These are phyloP conservation scores for Sporothrix globosa DNA, from an alignment of 2,329 filamentous ascomycete species.

Conservation along the genomic window DNA sequence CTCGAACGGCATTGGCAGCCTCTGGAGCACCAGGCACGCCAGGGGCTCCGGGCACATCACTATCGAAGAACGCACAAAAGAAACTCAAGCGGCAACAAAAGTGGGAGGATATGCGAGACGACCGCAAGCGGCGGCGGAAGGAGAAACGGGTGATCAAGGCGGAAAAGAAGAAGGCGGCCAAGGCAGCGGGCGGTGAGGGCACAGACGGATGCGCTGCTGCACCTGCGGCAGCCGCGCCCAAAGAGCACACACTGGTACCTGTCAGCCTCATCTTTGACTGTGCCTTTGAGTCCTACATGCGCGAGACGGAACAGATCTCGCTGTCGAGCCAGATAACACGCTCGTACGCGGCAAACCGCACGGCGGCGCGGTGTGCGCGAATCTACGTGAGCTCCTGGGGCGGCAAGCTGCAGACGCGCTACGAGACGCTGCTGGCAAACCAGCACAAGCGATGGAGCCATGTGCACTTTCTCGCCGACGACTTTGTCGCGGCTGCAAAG, in stretches of 20 bases:
- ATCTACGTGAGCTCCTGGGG: conserved; percentile 78
- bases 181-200: conserved; percentile 54
- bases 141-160: conserved; percentile 57
- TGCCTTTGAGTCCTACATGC: conserved; percentile 89
- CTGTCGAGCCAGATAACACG: conserved; percentile 82
- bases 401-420: conserved; percentile 70
- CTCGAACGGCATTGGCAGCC: background rate
- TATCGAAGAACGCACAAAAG: conserved; percentile 89
- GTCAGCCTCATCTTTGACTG: conserved; percentile 87
- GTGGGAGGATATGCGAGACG: conserved; percentile 74
- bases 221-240: conserved; percentile 39
- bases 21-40: conserved; percentile 15
- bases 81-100: conserved; percentile 70
- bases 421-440: conserved; percentile 72
- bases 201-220: conserved; percentile 41
- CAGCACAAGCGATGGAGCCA: conserved; percentile 80
- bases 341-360: conserved; percentile 85
- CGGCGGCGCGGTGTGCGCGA: conserved; percentile 68
- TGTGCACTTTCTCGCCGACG: conserved; percentile 70
- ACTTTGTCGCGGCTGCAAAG: conserved; percentile 71
- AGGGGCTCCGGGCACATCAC: conserved; percentile 26
- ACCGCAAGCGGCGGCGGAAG: conserved; percentile 58
- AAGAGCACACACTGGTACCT: conserved; percentile 53
- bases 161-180: conserved; percentile 55
- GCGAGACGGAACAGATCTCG: conserved; percentile 80